phyloP scores from a whole-genome alignment of 352 stramenopile genomes.

The Globisporangium barbulae region DNA sequence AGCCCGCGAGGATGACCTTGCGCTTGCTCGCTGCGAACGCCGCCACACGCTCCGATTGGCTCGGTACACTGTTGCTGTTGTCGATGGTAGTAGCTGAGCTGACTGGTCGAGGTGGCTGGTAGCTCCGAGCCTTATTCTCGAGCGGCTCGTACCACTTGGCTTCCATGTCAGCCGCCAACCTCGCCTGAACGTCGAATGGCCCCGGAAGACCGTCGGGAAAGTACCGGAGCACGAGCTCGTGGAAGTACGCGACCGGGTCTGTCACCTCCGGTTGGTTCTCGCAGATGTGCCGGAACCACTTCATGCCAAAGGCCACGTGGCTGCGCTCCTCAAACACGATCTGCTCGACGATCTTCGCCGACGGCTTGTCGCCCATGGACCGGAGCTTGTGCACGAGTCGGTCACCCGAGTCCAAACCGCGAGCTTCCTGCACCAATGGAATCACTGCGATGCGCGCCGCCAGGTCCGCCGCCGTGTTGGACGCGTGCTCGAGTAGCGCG shows the following conservation, averaged over 20 bases:
- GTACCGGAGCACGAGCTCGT: constrained; percentile 73
- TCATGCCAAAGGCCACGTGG: constrained; percentile 75
- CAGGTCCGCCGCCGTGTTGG: constrained; percentile 64
- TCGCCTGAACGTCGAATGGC: constrained; percentile 70
- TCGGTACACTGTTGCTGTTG: neutral
- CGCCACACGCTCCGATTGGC: constrained; percentile 29
- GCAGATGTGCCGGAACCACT: constrained; percentile 74
- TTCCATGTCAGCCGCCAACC: constrained; percentile 69
- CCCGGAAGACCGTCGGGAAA: constrained; percentile 77
- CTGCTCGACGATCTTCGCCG: constrained; percentile 61
- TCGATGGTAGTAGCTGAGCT: neutral
- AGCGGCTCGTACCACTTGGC: constrained; percentile 69
- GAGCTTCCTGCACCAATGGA: constrained; percentile 77
- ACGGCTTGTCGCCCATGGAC: constrained; percentile 65
- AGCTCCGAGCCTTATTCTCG: constrained; percentile 39
- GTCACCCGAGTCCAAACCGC: constrained; percentile 73
- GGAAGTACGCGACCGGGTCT: constrained; percentile 69
- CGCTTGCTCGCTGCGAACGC: constrained; percentile 58
- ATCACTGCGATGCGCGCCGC: constrained; percentile 74
- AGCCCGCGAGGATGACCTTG: constrained; percentile 64
- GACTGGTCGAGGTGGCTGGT: neutral
- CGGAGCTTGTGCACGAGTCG: constrained; percentile 69
- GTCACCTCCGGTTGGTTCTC: constrained; percentile 28
- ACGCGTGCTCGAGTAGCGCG: constrained; percentile 67
- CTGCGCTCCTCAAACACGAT: constrained; percentile 78